Evolutionary conservation across 1,284 basidiomycete genomes (phyloP).

Genomic region (Phylloboletellus chloephorus): DNA sequence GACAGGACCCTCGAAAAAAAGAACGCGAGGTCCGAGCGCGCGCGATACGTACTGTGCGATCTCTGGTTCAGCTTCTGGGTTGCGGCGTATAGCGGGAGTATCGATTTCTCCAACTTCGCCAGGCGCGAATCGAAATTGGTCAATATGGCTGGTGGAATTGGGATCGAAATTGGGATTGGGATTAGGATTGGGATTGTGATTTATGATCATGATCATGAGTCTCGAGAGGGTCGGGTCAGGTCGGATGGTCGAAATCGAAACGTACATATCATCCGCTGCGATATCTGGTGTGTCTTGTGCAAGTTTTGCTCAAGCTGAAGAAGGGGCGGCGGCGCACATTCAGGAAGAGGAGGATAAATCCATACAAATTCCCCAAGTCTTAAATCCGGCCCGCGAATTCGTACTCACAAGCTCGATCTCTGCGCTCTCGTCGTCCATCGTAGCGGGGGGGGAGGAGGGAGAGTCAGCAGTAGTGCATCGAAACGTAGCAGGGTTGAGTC

Average conservation of each 20-base stretch:
- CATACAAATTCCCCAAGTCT: too few species aligned
- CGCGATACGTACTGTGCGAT: conserved; percentile 50
- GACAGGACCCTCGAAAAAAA: not conserved
- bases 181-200: too few species aligned
- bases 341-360: not conserved
- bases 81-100: conserved; percentile 67
- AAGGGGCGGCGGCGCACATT: not conserved
- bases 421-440: conserved; percentile 29
- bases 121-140: conserved; percentile 74
- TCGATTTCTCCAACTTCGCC: conserved; percentile 75
- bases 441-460: too few species aligned
- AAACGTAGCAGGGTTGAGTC: too few species aligned
- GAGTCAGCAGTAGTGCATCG: too few species aligned
- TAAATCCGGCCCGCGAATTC: too few species aligned
- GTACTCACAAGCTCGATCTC: conserved; percentile 24
- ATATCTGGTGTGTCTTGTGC: conserved; percentile 76
- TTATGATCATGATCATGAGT: too few species aligned
- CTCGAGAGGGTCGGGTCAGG: too few species aligned
- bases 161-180: too few species aligned
- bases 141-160: conserved; percentile 55
- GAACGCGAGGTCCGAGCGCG: not conserved
- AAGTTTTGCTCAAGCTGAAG: conserved; percentile 76
- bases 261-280: conserved; percentile 76
- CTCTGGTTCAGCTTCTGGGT: conserved; percentile 69
- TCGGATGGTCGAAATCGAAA: conserved; percentile 7